These are phyloP conservation scores for Cryptosporidium ryanae DNA, from an alignment of 169 alveolate species.

Conservation along the genomic window DNA sequence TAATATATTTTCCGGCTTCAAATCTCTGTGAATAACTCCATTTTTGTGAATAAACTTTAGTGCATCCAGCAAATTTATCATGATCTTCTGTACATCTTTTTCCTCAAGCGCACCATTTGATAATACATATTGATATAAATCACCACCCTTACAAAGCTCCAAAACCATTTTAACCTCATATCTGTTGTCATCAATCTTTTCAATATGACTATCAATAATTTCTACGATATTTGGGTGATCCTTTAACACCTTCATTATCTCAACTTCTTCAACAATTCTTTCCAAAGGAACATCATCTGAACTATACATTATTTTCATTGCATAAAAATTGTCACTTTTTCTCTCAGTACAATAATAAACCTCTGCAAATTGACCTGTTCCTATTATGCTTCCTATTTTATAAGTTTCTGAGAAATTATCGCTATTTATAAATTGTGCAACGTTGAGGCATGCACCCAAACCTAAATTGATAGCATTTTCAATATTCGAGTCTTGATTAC, in stretches of 20 bases:
- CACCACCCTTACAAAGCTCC: slow-evolving; percentile 80
- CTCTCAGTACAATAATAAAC: slow-evolving; percentile 37
- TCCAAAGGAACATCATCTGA: slow-evolving; percentile 42
- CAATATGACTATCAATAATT: slow-evolving; percentile 38
- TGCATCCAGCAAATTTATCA: slow-evolving; percentile 73
- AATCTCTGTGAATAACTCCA: slow-evolving; percentile 76
- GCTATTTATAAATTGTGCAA: slow-evolving; percentile 13
- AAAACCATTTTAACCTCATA: slow-evolving; percentile 74
- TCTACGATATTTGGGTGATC: slow-evolving; percentile 43
- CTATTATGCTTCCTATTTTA: slow-evolving; percentile 36
- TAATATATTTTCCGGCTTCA: slow-evolving; percentile 64
- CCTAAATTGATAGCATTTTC: slow-evolving; percentile 40
- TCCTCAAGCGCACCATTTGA: slow-evolving; percentile 55
- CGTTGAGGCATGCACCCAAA: slow-evolving; percentile 57
- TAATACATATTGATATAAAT: slow-evolving; percentile 73
- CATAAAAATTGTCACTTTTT: slow-evolving; percentile 11
- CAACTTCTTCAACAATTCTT: slow-evolving; percentile 43
- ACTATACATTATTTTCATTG: slow-evolving; percentile 60
- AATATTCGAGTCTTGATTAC: slow-evolving; percentile 24
- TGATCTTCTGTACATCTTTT: slow-evolving; percentile 35
- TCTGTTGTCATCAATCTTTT: slow-evolving; percentile 52
- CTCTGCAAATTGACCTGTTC: slow-evolving; percentile 65
- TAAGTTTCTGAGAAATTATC: slow-evolving; percentile 35
- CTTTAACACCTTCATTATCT: slow-evolving; percentile 40
- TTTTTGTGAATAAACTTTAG: slow-evolving; percentile 75